Evolutionary conservation across 2,329 filamentous ascomycete genomes (phyloP).

Genomic region (Cyclaneusma minus): DNA sequence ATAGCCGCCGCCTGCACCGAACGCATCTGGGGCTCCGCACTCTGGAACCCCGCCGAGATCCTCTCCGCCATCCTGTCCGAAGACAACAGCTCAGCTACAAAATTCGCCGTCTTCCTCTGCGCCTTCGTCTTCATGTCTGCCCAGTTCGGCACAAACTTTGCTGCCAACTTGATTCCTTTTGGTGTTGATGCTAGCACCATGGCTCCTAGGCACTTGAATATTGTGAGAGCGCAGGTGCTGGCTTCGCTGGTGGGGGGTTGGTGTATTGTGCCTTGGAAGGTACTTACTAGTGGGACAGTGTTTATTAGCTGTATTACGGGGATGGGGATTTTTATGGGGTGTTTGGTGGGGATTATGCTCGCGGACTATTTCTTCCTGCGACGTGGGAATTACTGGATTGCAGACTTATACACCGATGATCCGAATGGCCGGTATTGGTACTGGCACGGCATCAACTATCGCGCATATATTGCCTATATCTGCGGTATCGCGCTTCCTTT

Average conservation of each 20-base stretch:
- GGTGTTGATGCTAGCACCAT: conserved; percentile 20
- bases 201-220: conserved; percentile 18
- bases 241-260: conserved; percentile 17
- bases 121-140: conserved; percentile 11
- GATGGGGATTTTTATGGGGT: conserved; percentile 17
- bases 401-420: conserved; percentile 16
- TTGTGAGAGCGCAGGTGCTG: conserved; percentile 18
- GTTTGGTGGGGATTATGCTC: conserved; percentile 17
- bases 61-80: conserved; percentile 21
- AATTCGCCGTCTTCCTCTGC: conserved; percentile 1
- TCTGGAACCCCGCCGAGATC: conserved; percentile 30
- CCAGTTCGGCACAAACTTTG: conserved; percentile 14
- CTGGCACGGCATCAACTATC: conserved; percentile 18
- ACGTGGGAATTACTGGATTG: conserved; percentile 19
- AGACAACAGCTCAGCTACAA: conserved; percentile 21
- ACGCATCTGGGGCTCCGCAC: conserved; percentile 28
- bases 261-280: conserved; percentile 19
- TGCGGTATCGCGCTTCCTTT: conserved; percentile 11
- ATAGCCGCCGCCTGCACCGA: conserved; percentile 35
- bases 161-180: conserved; percentile 19
- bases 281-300: conserved; percentile 10
- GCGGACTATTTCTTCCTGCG: conserved; percentile 20
- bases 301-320: conserved; percentile 15
- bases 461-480: conserved; percentile 8
- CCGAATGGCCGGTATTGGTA: conserved; percentile 18